Evolutionary conservation across 148 eudicot genomes (phyloP).

Genomic region (Oxyria digyna): DNA sequence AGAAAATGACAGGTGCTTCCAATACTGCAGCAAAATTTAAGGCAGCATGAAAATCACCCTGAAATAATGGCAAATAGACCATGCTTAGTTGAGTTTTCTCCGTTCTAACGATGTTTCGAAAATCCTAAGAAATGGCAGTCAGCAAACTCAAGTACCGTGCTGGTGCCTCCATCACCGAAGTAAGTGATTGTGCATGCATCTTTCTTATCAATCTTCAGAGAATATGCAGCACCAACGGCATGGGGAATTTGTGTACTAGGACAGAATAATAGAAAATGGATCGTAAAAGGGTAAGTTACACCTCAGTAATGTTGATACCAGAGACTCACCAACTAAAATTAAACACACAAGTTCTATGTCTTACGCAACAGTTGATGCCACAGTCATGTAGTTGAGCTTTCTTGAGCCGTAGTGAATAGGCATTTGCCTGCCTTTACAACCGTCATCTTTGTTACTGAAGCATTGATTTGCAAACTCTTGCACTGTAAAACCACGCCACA

Average conservation of each 20-base stretch:
- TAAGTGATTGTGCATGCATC: constrained; percentile 65
- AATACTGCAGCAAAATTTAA: constrained; percentile 66
- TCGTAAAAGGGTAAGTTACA: too few relatives aligned
- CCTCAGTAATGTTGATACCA: too few relatives aligned
- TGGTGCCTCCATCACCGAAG: constrained; percentile 71
- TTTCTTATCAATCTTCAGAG: constrained; percentile 63
- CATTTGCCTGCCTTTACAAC: constrained; percentile 82
- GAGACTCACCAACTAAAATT: too few relatives aligned
- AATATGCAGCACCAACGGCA: constrained; percentile 82
- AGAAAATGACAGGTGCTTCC: constrained; percentile 59
- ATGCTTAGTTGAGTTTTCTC: too few relatives aligned
- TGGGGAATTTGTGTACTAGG: constrained; percentile 67
- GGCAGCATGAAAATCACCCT: constrained; percentile 82
- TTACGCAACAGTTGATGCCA: constrained; percentile 67
- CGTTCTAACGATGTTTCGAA: too few relatives aligned
- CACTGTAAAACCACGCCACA: constrained; percentile 71
- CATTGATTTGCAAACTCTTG: constrained; percentile 69
- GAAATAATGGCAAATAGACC: constrained; percentile 4
- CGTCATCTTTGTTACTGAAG: constrained; percentile 46
- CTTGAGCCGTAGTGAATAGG: constrained; percentile 63
- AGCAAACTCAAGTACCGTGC: constrained; percentile 28
- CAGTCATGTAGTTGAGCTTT: constrained; percentile 49
- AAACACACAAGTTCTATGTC: too few relatives aligned
- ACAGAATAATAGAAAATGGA: background rate
- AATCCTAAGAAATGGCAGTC: background rate